Percentiles rank a stretch among this genome's conserved stretches.
These are phyloP conservation scores for Rubus parviflorus DNA, from an alignment of 306 rosid species.

Conservation along the genomic window DNA sequence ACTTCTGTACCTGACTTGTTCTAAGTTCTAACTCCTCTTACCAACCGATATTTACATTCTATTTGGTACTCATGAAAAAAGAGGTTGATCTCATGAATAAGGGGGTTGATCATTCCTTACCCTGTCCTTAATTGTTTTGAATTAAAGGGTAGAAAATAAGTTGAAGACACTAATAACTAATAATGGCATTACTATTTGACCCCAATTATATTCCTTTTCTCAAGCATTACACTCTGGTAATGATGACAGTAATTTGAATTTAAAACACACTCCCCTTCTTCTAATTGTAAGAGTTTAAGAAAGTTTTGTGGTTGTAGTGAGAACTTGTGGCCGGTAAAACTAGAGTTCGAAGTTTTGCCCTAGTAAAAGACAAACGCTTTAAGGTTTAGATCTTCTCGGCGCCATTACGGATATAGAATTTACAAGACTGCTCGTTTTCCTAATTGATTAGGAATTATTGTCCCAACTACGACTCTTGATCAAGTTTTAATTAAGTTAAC, in stretches of 20 bases:
- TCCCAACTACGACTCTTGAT: too few species aligned
- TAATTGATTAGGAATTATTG: too few species aligned
- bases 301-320: neutral
- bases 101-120: neutral
- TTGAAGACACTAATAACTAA: constrained; percentile 8
- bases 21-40: neutral
- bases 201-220: constrained; percentile 7
- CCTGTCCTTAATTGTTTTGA: neutral
- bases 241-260: constrained; percentile 25
- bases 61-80: neutral
- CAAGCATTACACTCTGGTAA: constrained; percentile 6
- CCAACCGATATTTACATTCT: neutral
- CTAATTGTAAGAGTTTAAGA: neutral
- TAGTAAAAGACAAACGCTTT: neutral
- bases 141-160: constrained; percentile 15
- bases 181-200: constrained; percentile 17
- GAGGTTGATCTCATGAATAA: neutral
- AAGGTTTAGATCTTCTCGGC: neutral
- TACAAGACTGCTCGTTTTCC: too few species aligned
- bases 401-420: too few species aligned
- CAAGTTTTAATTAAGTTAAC: too few species aligned
- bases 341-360: neutral
- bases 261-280: constrained; percentile 8
- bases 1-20: neutral
- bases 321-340: neutral